Evolutionary conservation across 768 basidiomycete species (phyloP), one percentile per base, ranked within the genome.

Genomic region (Tephrocybe sp.): DNA sequence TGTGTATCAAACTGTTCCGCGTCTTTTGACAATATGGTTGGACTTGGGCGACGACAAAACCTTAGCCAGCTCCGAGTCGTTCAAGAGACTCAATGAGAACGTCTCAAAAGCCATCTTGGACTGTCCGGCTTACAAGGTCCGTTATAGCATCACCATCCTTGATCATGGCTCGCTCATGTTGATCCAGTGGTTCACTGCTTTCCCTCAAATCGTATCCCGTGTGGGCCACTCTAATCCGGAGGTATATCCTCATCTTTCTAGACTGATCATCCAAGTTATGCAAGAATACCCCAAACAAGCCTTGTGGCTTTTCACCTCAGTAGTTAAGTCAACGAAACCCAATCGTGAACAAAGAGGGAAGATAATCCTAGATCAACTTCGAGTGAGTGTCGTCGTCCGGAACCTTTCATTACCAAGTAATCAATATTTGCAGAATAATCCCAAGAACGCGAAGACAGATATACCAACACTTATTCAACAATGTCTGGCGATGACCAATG

Each of bases 191-290:
- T 89, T 85, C 58, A 94, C 90, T 0, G 95, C 93, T 1, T 95
- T 98, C 56, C 94, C 95, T 3, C 97, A 98, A 74, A 91, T 98
- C 46, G 93, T 95, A 12, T 98, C 96, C 12, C 84, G 97, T 7
- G 86, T 99, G 26, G 88, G 87, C 11, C 91, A 97, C 57, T 69
- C 66, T 3, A 86, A 90, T 59, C 56, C 67, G 10, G 74, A 73
- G 1, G 86, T 93, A 3, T 86, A 80, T 62, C 67, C 64, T 0
- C 67, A 84, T 3, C 70, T 99, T 18, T 74, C 79, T 2, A 69
- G 65, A 41, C 78, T 98, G 28, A 93, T 98, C 48, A 67, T 73
- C 14, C 71, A 65, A 15, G 90, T 98, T 24, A 76, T 98, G n/a
- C 70, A 74, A 48, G 80, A 84, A 53, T 95, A 93, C 65, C 95